These are phyloP conservation scores for Claviceps sorghi DNA, from an alignment of 2,329 filamentous ascomycete species.

Conservation along the genomic window DNA sequence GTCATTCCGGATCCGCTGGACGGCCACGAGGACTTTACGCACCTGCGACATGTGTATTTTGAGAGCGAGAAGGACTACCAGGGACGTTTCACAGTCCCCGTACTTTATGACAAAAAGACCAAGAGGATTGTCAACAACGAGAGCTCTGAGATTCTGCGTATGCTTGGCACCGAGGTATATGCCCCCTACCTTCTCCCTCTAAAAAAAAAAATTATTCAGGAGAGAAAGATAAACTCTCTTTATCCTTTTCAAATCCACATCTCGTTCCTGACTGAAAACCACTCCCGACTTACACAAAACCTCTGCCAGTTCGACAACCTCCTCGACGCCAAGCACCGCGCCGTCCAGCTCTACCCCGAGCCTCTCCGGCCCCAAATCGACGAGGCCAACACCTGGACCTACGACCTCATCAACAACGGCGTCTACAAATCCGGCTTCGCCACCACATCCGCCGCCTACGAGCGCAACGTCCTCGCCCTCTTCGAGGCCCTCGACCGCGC, in stretches of 20 bases:
- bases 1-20: slow-evolving; percentile 55
- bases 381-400: slow-evolving; percentile 65
- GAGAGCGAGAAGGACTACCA: slow-evolving; percentile 54
- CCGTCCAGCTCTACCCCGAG: slow-evolving; percentile 53
- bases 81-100: slow-evolving; percentile 77
- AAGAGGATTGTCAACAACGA: slow-evolving; percentile 80
- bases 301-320: slow-evolving; percentile 49
- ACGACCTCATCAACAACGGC: slow-evolving; percentile 57
- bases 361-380: slow-evolving; percentile 56
- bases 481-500: slow-evolving; percentile 66
- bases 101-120: slow-evolving; percentile 65
- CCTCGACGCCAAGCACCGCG: slow-evolving; percentile 42
- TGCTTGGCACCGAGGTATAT: slow-evolving; percentile 61
- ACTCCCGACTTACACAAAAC: neutral
- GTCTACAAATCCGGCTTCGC: slow-evolving; percentile 73
- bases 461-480: slow-evolving; percentile 52
- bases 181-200: neutral
- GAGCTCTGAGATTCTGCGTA: slow-evolving; percentile 81
- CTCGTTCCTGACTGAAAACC: too few species aligned
- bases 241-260: too few species aligned
- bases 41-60: slow-evolving; percentile 72
- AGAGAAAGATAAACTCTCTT: too few species aligned
- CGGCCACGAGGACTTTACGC: slow-evolving; percentile 51
- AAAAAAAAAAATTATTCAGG: too few species aligned
- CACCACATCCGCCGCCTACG: slow-evolving; percentile 69